Evolutionary conservation across 306 rosid genomes (phyloP).

Genomic region (Acmispon strigosus): DNA sequence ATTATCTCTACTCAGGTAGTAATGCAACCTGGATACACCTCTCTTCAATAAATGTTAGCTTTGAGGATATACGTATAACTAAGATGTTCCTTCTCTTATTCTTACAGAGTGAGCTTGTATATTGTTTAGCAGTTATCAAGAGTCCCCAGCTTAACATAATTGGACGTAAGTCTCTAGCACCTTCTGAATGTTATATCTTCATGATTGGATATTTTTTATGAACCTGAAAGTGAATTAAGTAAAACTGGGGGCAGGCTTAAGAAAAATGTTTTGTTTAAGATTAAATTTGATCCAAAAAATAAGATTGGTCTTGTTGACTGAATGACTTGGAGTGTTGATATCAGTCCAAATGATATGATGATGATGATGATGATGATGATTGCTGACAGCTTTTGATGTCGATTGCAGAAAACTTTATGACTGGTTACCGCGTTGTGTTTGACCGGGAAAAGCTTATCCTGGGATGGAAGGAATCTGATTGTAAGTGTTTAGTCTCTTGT

Average conservation of each 20-base stretch:
- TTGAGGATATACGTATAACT: constrained; percentile 5
- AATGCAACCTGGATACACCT: not conserved
- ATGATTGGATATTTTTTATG: not conserved
- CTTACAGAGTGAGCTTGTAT: constrained; percentile 67
- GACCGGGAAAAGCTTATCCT: constrained; percentile 70
- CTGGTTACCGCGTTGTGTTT: constrained; percentile 80
- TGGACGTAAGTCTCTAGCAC: constrained; percentile 67
- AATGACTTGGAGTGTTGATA: not conserved
- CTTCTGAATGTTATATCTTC: constrained; percentile 8
- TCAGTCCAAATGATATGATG: not conserved
- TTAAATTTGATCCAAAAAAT: not conserved
- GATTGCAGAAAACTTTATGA: constrained; percentile 87
- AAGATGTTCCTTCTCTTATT: constrained; percentile 16
- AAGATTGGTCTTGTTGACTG: not conserved
- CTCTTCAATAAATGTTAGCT: not conserved
- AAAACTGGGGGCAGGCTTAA: not conserved
- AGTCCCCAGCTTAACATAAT: constrained; percentile 69
- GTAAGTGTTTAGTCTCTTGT: constrained; percentile 42
- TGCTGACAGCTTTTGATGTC: not conserved
- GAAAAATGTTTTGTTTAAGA: not conserved
- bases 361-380: not conserved
- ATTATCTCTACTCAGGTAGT: constrained; percentile 67
- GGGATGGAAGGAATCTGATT: constrained; percentile 89
- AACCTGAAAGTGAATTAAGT: constrained; percentile 6
- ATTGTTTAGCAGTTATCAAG: constrained; percentile 86